phyloP scores from a whole-genome alignment of 2,329 filamentous ascomycete genomes.

The Paraconiothyrium brasiliense region DNA sequence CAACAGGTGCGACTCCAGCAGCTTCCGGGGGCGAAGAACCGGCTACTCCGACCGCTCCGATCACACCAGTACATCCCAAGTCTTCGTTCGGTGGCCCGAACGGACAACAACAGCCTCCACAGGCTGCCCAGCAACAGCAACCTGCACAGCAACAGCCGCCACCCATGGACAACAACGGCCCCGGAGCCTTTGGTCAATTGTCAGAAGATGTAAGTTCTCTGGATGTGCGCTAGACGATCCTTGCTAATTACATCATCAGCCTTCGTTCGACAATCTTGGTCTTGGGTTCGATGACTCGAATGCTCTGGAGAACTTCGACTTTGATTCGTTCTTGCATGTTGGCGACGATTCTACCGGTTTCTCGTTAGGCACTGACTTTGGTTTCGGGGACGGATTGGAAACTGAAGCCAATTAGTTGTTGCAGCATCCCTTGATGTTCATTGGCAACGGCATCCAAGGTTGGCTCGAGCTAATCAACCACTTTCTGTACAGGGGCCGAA shows the following conservation, averaged over 20 bases:
- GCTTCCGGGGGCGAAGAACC: slow-evolving; percentile 56
- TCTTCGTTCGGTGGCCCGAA: slow-evolving; percentile 50
- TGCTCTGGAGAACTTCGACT: slow-evolving; percentile 74
- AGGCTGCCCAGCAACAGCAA: slow-evolving; percentile 46
- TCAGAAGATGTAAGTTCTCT: slow-evolving; percentile 44
- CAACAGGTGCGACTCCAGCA: slow-evolving; percentile 52
- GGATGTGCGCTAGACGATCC: background rate
- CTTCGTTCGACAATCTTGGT: slow-evolving; percentile 45
- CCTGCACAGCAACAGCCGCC: slow-evolving; percentile 39
- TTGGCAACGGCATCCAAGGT: background rate
- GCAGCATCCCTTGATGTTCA: background rate
- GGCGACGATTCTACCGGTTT: slow-evolving; percentile 56
- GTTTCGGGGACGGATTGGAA: slow-evolving; percentile 49
- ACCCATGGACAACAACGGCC: slow-evolving; percentile 47
- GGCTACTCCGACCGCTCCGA: slow-evolving; percentile 60
- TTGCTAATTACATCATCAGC: background rate
- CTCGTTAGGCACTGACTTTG: slow-evolving; percentile 41
- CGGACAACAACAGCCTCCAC: slow-evolving; percentile 42
- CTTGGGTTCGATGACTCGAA: slow-evolving; percentile 62
- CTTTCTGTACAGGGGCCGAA: slow-evolving; percentile 3
- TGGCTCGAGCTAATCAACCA: background rate
- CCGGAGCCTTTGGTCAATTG: slow-evolving; percentile 52
- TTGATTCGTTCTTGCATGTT: slow-evolving; percentile 72
- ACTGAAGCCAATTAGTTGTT: slow-evolving; percentile 25
- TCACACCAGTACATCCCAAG: slow-evolving; percentile 55